Evolutionary conservation across 164 flowering plant genomes (phyloP), one percentile per base, ranked within the genome.

Genomic region (Houttuynia cordata): DNA sequence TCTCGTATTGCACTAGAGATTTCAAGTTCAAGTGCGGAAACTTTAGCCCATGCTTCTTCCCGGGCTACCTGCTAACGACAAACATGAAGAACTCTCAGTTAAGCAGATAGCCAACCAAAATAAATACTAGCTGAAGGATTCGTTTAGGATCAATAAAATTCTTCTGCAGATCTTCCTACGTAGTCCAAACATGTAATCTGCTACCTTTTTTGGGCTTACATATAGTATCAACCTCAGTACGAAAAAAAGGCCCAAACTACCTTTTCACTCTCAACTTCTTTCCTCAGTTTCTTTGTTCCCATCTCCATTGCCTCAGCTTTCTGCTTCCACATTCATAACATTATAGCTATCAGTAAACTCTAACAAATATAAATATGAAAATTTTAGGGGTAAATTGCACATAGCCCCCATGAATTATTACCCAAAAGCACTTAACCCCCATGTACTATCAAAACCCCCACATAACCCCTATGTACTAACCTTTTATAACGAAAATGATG

Each of bases 21-120:
- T 72, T 94, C 93, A 63, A 94, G 90, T 68, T 88, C 97, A 62
- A 94, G 89, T 12, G 75, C 69, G 60, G 97, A 94, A 55, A 91
- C 95, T 75, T 87, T 91, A 30, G 93, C 91, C 96, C 99, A 91
- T 58, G 99, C 99, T 76, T 91, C 99, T 74, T 94, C 99, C 66
- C 97, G 87, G 68, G 95, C 97, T 58, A 88, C 85, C 99, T 94
- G 99, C 99, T 91, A 91, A 73, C 86, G 64, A 68, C 79, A 80
- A 54, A 51, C 76, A 83, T 65, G 56, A 64, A 69, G 58, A 69
- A 66, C 63, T 66, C 77, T 85, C 87, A 82, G 84, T 80, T 80
- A 66, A 71, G 53, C 25, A 56, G 50, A 59, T 45, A 10, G 19
- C 15, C 60, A 63, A 40, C 19, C 23, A 21, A 20, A 20, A 39